These are phyloP conservation scores for Chenopodium formosanum DNA, from an alignment of 148 eudicot species.

Conservation along the genomic window DNA sequence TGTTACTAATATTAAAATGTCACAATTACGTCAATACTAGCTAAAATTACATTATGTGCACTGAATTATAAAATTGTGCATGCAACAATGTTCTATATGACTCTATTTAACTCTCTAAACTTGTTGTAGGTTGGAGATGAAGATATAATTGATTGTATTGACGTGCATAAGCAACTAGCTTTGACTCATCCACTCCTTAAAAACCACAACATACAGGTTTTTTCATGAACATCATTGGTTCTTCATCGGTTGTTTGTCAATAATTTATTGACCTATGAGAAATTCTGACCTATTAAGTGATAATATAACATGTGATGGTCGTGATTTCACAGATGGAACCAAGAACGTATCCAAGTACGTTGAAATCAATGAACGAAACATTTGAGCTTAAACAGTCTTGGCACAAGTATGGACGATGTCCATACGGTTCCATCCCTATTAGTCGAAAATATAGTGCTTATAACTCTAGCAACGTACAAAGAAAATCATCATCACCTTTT, in stretches of 20 bases:
- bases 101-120: background rate
- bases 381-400: background rate
- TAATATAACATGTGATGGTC: no score
- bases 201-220: conserved; percentile 12
- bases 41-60: no score
- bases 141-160: conserved; percentile 16
- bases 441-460: background rate
- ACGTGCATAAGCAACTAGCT: conserved; percentile 14
- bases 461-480: background rate
- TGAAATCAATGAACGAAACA: background rate
- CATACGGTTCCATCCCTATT: conserved; percentile 11
- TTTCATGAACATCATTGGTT: background rate
- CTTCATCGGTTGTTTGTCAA: background rate
- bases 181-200: conserved; percentile 8
- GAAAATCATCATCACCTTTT: background rate
- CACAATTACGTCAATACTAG: no score
- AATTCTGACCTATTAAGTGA: no score
- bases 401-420: conserved; percentile 11
- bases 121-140: conserved; percentile 2
- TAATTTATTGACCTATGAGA: no score
- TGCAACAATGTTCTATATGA: no score
- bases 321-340: conserved; percentile 11
- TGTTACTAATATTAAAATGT: no score
- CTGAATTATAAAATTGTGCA: no score
- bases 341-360: background rate